Conservation (phyloP, 2,329 filamentous ascomycete genomes). For the Amesomyces nigricolor region DNA sequence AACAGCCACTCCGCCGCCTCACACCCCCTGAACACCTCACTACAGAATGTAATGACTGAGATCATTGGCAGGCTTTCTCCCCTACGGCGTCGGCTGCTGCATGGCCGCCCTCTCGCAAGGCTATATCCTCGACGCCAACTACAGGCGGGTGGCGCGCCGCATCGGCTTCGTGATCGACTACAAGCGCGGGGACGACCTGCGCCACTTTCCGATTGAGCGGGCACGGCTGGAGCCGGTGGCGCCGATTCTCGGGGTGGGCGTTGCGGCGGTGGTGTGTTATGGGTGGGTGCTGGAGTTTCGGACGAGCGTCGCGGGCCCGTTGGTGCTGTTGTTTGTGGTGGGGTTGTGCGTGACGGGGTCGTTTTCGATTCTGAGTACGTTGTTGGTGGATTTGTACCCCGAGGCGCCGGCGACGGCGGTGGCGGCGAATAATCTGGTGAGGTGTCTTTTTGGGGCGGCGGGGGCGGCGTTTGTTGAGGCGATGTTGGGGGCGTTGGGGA, state of each 20-base stretch:
- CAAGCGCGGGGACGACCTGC: slow-evolving; percentile 49
- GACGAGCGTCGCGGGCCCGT: slow-evolving; percentile 47
- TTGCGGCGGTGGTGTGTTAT: slow-evolving; percentile 48
- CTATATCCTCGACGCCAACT: slow-evolving; percentile 60
- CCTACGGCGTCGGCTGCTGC: slow-evolving; percentile 47
- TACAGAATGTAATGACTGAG: no score
- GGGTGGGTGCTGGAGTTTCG: slow-evolving; percentile 52
- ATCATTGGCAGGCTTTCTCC: slow-evolving; percentile 36
- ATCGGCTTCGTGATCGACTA: slow-evolving; percentile 56
- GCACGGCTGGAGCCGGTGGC: slow-evolving; percentile 50
- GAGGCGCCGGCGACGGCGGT: slow-evolving; percentile 56
- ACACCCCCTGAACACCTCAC: no score
- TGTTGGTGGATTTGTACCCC: slow-evolving; percentile 60
- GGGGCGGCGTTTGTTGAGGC: slow-evolving; percentile 54
- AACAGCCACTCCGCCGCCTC: no score
- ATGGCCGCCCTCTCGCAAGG: slow-evolving; percentile 50
- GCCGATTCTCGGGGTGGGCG: slow-evolving; percentile 50
- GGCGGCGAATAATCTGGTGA: slow-evolving; percentile 57
- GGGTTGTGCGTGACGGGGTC: slow-evolving; percentile 54
- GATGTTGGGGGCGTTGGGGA: slow-evolving; percentile 52
- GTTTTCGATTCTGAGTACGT: slow-evolving; percentile 57
- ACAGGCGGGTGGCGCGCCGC: slow-evolving; percentile 57
- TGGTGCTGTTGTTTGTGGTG: slow-evolving; percentile 52
- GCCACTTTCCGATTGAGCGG: slow-evolving; percentile 49
- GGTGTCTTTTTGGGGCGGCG: slow-evolving; percentile 56